These are phyloP conservation scores for Ophiostoma populinum DNA, from an alignment of 2,329 filamentous ascomycete genomes.

Conservation along the genomic window DNA sequence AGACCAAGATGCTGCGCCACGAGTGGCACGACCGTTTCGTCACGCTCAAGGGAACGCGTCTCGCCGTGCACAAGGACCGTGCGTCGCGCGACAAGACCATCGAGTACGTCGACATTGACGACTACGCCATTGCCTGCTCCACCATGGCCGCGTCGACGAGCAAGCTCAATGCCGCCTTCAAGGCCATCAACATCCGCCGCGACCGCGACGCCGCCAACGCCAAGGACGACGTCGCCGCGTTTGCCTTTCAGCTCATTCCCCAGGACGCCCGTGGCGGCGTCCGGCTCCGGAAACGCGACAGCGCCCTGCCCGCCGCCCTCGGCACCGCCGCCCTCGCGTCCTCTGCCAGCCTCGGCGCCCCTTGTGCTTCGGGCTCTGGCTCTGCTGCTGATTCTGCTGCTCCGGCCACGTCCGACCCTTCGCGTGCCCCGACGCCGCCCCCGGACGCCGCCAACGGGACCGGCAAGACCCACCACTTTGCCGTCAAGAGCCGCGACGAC, in stretches of 20 bases:
- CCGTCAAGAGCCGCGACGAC: slow-evolving; percentile 71
- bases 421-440: slow-evolving; percentile 11
- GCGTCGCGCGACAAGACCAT: slow-evolving; percentile 37
- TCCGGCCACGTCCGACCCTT: background rate
- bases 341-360: too few relatives aligned
- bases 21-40: slow-evolving; percentile 92
- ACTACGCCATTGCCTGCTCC: slow-evolving; percentile 77
- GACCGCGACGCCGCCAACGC: slow-evolving; percentile 22
- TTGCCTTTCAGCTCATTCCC: slow-evolving; percentile 74
- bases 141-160: slow-evolving; percentile 54
- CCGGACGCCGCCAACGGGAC: slow-evolving; percentile 35
- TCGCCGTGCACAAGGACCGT: slow-evolving; percentile 58
- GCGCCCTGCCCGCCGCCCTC: slow-evolving; percentile 16
- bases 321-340: too few relatives aligned
- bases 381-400: too few relatives aligned
- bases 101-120: slow-evolving; percentile 72
- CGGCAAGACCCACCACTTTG: slow-evolving; percentile 84
- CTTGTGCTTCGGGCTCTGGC: slow-evolving; percentile 11
- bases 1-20: slow-evolving; percentile 72
- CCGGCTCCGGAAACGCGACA: slow-evolving; percentile 34
- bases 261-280: slow-evolving; percentile 38
- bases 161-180: slow-evolving; percentile 79
- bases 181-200: slow-evolving; percentile 49
- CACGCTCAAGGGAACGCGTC: slow-evolving; percentile 57
- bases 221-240: slow-evolving; percentile 44